Conservation (phyloP, 495 filamentous ascomycete genomes). For the Xylaria bambusicola region DNA sequence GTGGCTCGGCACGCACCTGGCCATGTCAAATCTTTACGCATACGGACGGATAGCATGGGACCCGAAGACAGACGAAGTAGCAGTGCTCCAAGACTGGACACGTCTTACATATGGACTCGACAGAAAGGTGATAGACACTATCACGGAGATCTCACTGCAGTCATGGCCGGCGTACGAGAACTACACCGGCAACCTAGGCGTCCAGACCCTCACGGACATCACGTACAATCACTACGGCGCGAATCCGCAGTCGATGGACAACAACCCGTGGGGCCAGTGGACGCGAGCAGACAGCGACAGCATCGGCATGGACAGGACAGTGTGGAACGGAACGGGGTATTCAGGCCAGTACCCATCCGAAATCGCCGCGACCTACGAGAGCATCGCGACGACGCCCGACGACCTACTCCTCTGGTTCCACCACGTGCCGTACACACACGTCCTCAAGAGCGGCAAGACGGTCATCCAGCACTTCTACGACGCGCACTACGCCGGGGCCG, state of each 20-base stretch:
- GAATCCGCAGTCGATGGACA: constrained; percentile 63
- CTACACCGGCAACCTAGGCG: constrained; percentile 70
- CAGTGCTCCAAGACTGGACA: constrained; percentile 64
- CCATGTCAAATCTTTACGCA: constrained; percentile 74
- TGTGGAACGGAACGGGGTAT: constrained; percentile 64
- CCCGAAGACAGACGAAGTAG: constrained; percentile 43
- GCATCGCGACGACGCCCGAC: constrained; percentile 65
- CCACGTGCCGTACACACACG: constrained; percentile 68
- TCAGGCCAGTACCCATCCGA: constrained; percentile 67
- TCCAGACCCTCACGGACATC: constrained; percentile 71
- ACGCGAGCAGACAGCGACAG: constrained; percentile 59
- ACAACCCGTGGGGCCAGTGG: constrained; percentile 74
- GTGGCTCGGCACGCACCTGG: constrained; percentile 68
- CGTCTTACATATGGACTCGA: constrained; percentile 64
- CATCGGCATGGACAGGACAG: constrained; percentile 76
- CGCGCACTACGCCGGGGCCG: constrained; percentile 64
- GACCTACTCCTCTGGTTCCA: constrained; percentile 75
- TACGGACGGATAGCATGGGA: constrained; percentile 69
- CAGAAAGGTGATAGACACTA: constrained; percentile 53
- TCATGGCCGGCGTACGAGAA: constrained; percentile 73
- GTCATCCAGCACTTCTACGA: constrained; percentile 80
- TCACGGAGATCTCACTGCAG: constrained; percentile 65
- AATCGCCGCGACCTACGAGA: constrained; percentile 58
- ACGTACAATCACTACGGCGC: constrained; percentile 67
- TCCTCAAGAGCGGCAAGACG: constrained; percentile 63